These are phyloP conservation scores for Inga oerstediana DNA, from an alignment of 306 rosid genomes.

Conservation along the genomic window DNA sequence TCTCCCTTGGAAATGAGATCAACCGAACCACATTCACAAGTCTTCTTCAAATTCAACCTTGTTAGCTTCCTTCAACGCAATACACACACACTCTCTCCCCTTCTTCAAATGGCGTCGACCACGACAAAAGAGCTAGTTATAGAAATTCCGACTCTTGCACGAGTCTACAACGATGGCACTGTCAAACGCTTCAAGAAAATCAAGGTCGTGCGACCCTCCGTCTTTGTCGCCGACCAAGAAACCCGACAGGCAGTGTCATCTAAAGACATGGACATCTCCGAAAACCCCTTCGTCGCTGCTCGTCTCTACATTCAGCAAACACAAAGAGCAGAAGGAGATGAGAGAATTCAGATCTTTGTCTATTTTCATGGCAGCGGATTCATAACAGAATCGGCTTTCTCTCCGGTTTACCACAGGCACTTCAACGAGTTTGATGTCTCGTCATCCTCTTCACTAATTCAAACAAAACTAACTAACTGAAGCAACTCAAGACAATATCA, in stretches of 20 bases:
- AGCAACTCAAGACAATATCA: too few relatives aligned
- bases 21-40: neutral
- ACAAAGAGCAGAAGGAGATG: neutral
- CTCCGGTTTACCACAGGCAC: neutral
- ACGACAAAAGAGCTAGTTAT: neutral
- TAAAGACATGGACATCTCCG: slow-evolving; percentile 40
- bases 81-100: neutral
- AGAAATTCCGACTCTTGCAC: slow-evolving; percentile 24
- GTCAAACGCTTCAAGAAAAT: slow-evolving; percentile 32
- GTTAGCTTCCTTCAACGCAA: too few relatives aligned
- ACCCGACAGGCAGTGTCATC: slow-evolving; percentile 29
- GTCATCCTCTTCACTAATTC: too few relatives aligned
- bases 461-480: too few relatives aligned
- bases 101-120: neutral
- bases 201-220: slow-evolving; percentile 30
- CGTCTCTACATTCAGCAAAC: neutral
- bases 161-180: slow-evolving; percentile 41
- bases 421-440: neutral
- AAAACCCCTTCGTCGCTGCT: slow-evolving; percentile 16
- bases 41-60: neutral
- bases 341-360: neutral
- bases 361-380: neutral
- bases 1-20: neutral
- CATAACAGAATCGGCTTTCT: neutral
- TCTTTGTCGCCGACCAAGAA: neutral